Conservation (phyloP, 805 yeast genomes). For the Jamesozyma spencerorum region DNA sequence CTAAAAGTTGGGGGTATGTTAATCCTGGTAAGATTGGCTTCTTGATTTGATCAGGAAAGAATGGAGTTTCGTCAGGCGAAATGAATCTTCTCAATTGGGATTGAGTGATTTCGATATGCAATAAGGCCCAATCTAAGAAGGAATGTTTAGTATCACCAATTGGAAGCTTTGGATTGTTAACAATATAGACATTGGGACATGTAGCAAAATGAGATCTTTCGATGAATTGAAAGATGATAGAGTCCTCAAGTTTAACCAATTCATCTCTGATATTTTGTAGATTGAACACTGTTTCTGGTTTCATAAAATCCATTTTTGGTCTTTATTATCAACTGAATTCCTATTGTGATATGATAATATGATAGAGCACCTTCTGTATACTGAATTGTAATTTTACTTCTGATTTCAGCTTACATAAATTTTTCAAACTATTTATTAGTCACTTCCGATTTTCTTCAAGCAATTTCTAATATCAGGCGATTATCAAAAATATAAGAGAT, state of each 20-base stretch:
- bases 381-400: too few species aligned
- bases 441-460: too few species aligned
- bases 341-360: too few species aligned
- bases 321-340: not conserved
- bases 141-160: constrained; percentile 69
- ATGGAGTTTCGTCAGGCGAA: constrained; percentile 91
- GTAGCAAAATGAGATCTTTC: constrained; percentile 84
- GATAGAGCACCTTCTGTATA: too few species aligned
- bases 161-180: constrained; percentile 36
- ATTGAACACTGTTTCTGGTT: constrained; percentile 74
- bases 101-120: constrained; percentile 64
- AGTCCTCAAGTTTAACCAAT: constrained; percentile 89
- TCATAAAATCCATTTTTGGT: constrained; percentile 64
- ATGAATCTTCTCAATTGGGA: constrained; percentile 82
- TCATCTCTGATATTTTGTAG: constrained; percentile 75
- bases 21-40: constrained; percentile 71
- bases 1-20: constrained; percentile 70
- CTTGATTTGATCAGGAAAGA: constrained; percentile 59
- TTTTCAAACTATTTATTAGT: too few species aligned
- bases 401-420: too few species aligned
- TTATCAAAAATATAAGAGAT: too few species aligned
- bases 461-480: too few species aligned
- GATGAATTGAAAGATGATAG: constrained; percentile 83
- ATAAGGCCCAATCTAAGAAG: constrained; percentile 77
- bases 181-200: constrained; percentile 65